These are phyloP conservation scores for Pseudoturritis turrita DNA, from an alignment of 345 rosid genomes.

Conservation along the genomic window DNA sequence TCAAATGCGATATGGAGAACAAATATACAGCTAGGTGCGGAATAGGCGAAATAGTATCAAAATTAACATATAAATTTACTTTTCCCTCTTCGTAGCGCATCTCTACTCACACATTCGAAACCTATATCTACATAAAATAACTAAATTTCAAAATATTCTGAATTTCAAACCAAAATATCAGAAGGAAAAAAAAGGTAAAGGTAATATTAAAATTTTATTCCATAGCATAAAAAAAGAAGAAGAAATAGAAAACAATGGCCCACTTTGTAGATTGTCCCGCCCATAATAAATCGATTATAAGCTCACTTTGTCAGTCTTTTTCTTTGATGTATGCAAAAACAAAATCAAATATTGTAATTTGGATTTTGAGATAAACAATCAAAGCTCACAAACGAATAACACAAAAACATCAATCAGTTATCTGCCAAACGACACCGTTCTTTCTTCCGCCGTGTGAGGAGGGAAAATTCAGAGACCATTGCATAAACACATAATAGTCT, in stretches of 20 bases:
- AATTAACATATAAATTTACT: too few species aligned
- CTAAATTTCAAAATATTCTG: background rate
- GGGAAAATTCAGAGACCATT: background rate
- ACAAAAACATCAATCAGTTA: background rate
- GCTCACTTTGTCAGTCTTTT: conserved; percentile 10
- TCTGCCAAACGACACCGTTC: background rate
- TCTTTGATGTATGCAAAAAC: background rate
- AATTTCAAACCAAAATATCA: background rate
- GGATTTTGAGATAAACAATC: background rate
- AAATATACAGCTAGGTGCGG: too few species aligned
- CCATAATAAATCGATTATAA: conserved; percentile 8
- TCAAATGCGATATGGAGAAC: too few species aligned
- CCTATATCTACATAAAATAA: background rate
- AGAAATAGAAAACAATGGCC: conserved; percentile 1
- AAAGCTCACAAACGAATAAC: background rate
- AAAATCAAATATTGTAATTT: background rate
- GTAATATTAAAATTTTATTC: background rate
- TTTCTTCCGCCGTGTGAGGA: background rate
- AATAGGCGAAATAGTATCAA: too few species aligned
- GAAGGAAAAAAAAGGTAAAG: background rate
- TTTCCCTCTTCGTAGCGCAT: too few species aligned
- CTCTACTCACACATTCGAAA: too few species aligned
- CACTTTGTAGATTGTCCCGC: conserved; percentile 25
- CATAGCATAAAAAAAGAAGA: background rate
- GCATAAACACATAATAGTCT: background rate